Evolutionary conservation across 2,329 filamentous ascomycete genomes (phyloP), one percentile per base, ranked within the genome.

Genomic region (Claviceps sp.): DNA sequence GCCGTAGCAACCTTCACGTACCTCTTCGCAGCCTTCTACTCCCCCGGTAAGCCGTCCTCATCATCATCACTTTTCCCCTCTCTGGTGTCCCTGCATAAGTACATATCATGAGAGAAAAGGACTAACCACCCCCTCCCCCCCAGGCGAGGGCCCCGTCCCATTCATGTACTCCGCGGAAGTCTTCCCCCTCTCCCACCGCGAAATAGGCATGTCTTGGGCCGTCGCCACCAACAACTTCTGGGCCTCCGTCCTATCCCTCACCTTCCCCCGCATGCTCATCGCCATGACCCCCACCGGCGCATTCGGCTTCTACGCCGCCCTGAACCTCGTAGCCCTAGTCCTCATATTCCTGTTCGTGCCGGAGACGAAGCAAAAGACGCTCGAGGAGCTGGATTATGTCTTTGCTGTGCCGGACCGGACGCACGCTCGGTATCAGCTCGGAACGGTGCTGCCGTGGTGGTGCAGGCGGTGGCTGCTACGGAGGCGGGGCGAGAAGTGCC

Each of bases 371-470:
- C 71, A 74, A 39, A 68, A 71, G 50, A 75, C 72, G 0, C 65
- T 76, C 0, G 73, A 76, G 54, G 73, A 76, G 52, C 68, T 76
- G 8, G 72, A 76, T 60, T 71, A 71, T 37, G 69, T 75, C 36
- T 76, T 75, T 46, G 65, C 65, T 6, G 67, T 74, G 13, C 66
- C 67, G 17, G 67, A 64, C 53, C 59, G 62, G 50, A 70, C 66
- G 47, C 72, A 73, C 52, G 66, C 65, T 36, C 51, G 47, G 22
- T 69, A 73, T 60, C 71, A 74, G 59, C 52, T 69, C 26, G 26
- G 39, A 13, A 62, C 65, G 47, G 67, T 65, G 4, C 51, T 65
- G 1, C 68, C 69, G 1, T 71, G 64, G 61, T 68, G 64, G 62
- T 60, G 66, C 54, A 68, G 65, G 58, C 51, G 54, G 13, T 63